Evolutionary conservation across 805 yeast genomes (phyloP).

Genomic region (Barnettozyma californica): DNA sequence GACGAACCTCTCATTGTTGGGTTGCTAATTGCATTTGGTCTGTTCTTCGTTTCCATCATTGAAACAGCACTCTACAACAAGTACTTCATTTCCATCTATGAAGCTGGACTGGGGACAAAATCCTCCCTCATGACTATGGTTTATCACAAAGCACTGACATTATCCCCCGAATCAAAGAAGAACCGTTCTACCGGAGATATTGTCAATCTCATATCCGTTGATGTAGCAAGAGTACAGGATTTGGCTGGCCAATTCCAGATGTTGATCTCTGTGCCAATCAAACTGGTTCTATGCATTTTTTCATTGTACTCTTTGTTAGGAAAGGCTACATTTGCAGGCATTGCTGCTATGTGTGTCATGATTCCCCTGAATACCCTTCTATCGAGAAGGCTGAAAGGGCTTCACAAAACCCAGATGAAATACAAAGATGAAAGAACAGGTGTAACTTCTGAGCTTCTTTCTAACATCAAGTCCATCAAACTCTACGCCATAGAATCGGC

Average conservation of each 20-base stretch:
- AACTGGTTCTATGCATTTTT: constrained; percentile 45
- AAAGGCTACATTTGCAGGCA: constrained; percentile 52
- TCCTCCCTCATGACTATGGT: constrained; percentile 63
- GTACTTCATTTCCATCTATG: constrained; percentile 51
- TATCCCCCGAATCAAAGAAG: constrained; percentile 63
- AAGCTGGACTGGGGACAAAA: constrained; percentile 60
- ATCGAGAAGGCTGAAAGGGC: constrained; percentile 38
- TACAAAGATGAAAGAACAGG: constrained; percentile 57
- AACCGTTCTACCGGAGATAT: constrained; percentile 71
- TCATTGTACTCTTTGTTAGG: constrained; percentile 56
- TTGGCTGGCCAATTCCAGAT: constrained; percentile 49
- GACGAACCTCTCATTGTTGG: constrained; percentile 41
- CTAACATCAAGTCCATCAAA: constrained; percentile 58
- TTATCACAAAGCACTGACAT: constrained; percentile 60
- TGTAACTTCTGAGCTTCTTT: constrained; percentile 52
- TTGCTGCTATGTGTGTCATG: constrained; percentile 46
- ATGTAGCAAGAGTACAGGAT: constrained; percentile 59
- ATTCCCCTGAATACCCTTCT: constrained; percentile 51
- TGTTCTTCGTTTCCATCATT: constrained; percentile 57
- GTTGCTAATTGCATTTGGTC: constrained; percentile 50
- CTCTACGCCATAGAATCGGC: constrained; percentile 69
- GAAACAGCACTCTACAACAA: constrained; percentile 66
- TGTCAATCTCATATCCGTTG: constrained; percentile 73
- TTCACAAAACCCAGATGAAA: constrained; percentile 54
- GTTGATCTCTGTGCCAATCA: constrained; percentile 53